These are phyloP conservation scores for Aspergillus sojae DNA, from an alignment of 2,329 filamentous ascomycete species.

Conservation along the genomic window DNA sequence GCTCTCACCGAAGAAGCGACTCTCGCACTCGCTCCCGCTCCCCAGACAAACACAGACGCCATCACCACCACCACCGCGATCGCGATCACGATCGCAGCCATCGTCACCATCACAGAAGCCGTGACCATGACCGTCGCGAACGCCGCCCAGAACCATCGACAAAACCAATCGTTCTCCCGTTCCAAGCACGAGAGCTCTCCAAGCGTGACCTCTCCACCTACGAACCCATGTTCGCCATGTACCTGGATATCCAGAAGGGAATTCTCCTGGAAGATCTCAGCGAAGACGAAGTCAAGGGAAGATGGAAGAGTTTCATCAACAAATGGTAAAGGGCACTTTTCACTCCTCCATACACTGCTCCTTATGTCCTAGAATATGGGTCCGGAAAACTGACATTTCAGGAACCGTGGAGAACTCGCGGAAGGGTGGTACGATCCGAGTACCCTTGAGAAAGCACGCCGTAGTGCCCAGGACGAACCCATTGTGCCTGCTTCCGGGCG, in stretches of 20 bases:
- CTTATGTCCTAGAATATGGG: conserved; percentile 5
- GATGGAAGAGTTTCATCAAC: conserved; percentile 90
- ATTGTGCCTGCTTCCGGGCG: neutral
- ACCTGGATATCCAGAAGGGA: conserved; percentile 85
- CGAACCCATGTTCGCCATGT: conserved; percentile 75
- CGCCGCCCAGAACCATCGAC: conserved; percentile 10
- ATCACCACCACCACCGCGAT: conserved; percentile 24
- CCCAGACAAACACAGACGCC: conserved; percentile 34
- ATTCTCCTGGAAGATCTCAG: conserved; percentile 69
- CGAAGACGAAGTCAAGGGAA: conserved; percentile 73
- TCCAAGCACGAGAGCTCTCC: conserved; percentile 64
- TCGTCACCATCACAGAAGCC: conserved; percentile 8
- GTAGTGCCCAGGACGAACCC: conserved; percentile 22
- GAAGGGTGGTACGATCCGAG: conserved; percentile 92
- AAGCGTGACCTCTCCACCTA: conserved; percentile 70
- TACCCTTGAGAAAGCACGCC: conserved; percentile 60
- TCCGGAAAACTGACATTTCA: conserved; percentile 52
- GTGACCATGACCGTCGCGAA: conserved; percentile 15
- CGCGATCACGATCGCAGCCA: conserved; percentile 13
- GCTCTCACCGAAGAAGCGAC: conserved; percentile 15
- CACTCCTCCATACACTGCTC: neutral
- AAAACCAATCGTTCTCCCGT: conserved; percentile 58
- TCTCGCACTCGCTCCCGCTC: conserved; percentile 41
- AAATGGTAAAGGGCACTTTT: conserved; percentile 68
- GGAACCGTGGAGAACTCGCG: conserved; percentile 82